These are phyloP conservation scores for Diaporthe citrichinensis DNA, from an alignment of 2,329 filamentous ascomycete species.

Conservation along the genomic window DNA sequence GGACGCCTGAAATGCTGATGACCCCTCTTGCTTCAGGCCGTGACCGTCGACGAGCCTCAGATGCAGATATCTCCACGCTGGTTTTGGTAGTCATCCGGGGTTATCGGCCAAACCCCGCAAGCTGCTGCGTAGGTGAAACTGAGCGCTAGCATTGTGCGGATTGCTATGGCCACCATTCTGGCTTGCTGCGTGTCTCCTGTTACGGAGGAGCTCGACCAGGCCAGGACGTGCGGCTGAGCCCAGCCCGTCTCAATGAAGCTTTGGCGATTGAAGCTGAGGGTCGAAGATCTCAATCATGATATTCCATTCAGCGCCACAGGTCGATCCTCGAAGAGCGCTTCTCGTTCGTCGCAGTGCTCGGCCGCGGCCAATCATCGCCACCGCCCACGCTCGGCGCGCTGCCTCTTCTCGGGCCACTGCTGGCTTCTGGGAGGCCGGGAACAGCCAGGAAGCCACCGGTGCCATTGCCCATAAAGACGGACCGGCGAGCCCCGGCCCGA, in stretches of 20 bases:
- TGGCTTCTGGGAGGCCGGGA: constrained; percentile 51
- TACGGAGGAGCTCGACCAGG: not conserved
- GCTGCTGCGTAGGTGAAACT: not conserved
- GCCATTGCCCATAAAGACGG: constrained; percentile 67
- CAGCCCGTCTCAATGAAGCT: too few species aligned
- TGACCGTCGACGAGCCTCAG: not conserved
- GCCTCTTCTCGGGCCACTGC: constrained; percentile 42
- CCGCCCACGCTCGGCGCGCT: constrained; percentile 42
- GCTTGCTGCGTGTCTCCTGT: not conserved
- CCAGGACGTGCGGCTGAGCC: not conserved
- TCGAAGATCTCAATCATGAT: not conserved
- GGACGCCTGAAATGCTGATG: too few species aligned
- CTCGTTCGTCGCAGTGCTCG: constrained; percentile 59
- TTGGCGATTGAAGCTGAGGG: not conserved
- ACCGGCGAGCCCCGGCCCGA: constrained; percentile 65
- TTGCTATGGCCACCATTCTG: not conserved
- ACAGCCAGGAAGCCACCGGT: constrained; percentile 68
- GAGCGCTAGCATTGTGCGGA: not conserved
- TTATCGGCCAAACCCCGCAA: not conserved
- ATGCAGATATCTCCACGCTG: not conserved
- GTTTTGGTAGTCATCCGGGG: not conserved
- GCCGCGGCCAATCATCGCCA: constrained; percentile 59
- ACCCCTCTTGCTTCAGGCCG: not conserved
- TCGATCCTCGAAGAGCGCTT: constrained; percentile 56
- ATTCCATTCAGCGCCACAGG: constrained; percentile 56